A percentile compares a stretch with the other conserved stretches of the same genome.
phyloP scores from a whole-genome alignment of 2,329 filamentous ascomycete genomes.

The Hypoxylon sp. region DNA sequence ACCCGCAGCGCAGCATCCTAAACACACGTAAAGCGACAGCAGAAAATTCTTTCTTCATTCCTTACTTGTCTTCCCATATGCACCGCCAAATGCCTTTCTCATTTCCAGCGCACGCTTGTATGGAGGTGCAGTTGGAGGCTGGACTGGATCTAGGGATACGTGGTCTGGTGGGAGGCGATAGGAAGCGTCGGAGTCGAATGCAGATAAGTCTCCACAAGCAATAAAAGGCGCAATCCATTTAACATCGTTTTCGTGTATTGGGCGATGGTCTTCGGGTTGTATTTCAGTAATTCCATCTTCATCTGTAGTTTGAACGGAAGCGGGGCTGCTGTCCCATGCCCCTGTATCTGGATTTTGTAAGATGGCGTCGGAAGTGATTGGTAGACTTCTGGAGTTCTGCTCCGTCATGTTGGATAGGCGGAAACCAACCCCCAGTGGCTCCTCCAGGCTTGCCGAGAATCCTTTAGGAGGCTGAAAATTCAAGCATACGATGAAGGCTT shows the following conservation, averaged over 20 bases:
- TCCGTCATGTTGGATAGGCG: constrained; percentile 66
- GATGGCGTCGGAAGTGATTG: constrained; percentile 59
- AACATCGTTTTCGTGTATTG: constrained; percentile 59
- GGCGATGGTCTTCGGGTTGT: constrained; percentile 64
- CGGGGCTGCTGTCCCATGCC: constrained; percentile 59
- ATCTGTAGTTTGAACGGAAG: constrained; percentile 36
- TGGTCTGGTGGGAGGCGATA: constrained; percentile 90
- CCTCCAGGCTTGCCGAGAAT: constrained; percentile 81
- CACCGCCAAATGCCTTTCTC: constrained; percentile 80
- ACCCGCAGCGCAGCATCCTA: constrained; percentile 42
- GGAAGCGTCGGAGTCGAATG: constrained; percentile 95
- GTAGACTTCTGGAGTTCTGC: constrained; percentile 58
- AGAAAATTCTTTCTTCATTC: constrained; percentile 41
- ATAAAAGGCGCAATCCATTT: constrained; percentile 96
- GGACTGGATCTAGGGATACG: constrained; percentile 89
- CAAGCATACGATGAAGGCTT: constrained; percentile 96
- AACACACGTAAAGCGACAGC: constrained; percentile 2
- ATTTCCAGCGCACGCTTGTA: constrained; percentile 93
- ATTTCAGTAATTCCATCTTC: constrained; percentile 62
- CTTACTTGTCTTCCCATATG: constrained; percentile 74
- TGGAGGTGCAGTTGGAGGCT: constrained; percentile 94
- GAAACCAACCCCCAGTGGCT: constrained; percentile 77
- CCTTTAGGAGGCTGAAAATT: constrained; percentile 86
- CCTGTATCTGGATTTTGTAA: constrained; percentile 64
- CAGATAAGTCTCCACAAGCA: constrained; percentile 95